Conservation (phyloP, 148 eudicot genomes). For the Rheum nobile region DNA sequence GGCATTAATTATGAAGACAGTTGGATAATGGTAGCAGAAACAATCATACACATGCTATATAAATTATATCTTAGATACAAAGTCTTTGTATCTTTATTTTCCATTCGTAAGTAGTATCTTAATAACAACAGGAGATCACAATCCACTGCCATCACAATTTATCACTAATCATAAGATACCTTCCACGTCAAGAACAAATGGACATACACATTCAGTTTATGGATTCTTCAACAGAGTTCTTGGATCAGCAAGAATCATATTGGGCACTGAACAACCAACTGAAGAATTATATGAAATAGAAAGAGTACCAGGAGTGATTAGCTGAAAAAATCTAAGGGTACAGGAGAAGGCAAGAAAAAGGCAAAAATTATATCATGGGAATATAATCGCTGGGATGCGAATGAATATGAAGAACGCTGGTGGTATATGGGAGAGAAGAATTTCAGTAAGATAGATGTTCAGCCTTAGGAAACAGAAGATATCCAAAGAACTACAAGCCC, state of each 20-base stretch:
- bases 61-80: background rate
- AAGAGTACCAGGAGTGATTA: constrained; percentile 1
- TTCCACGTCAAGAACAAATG: background rate
- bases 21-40: background rate
- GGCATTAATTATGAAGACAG: background rate
- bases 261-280: background rate
- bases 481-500: background rate
- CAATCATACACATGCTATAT: background rate
- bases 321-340: background rate
- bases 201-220: background rate
- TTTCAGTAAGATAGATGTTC: background rate
- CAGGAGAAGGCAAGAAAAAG: background rate
- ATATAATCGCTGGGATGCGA: background rate
- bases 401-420: background rate
- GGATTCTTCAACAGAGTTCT: background rate
- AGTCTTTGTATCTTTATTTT: background rate
- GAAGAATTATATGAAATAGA: background rate
- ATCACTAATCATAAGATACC: background rate
- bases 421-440: background rate
- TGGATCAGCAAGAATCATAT: background rate
- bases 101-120: background rate
- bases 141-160: background rate
- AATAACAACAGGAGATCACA: background rate
- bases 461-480: background rate
- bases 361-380: background rate